A percentile compares a stretch with the other conserved stretches of the same genome.
These are phyloP conservation scores for Boletus coccyginus DNA, from an alignment of 768 basidiomycete genomes.

Conservation along the genomic window DNA sequence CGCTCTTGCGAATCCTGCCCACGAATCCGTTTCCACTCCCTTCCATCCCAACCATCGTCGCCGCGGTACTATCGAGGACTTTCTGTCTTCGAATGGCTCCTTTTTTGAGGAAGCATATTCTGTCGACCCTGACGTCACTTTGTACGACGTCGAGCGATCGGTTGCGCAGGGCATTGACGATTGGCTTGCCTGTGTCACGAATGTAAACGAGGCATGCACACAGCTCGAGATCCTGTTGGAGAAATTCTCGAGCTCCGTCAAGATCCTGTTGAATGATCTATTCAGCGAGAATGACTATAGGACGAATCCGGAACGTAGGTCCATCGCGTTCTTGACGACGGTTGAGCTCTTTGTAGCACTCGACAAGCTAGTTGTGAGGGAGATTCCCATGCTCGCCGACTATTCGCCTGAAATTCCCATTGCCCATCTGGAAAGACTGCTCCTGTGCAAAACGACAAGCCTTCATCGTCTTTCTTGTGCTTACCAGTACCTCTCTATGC, in stretches of 20 bases:
- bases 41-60: not conserved
- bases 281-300: no score
- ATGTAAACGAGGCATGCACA: constrained; percentile 2
- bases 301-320: constrained; percentile 32
- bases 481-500: constrained; percentile 29
- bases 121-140: constrained; percentile 13
- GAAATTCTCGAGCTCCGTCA: constrained; percentile 22
- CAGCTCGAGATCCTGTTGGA: constrained; percentile 18
- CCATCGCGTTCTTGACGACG: constrained; percentile 37
- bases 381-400: constrained; percentile 27
- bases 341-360: constrained; percentile 35
- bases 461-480: constrained; percentile 28
- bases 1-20: not conserved
- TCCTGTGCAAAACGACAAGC: constrained; percentile 26
- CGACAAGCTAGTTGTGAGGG: constrained; percentile 22
- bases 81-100: constrained; percentile 9
- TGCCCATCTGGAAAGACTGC: constrained; percentile 16
- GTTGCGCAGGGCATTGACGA: constrained; percentile 29
- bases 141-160: constrained; percentile 37
- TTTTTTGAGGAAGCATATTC: constrained; percentile 1
- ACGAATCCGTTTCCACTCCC: not conserved
- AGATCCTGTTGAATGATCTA: no score
- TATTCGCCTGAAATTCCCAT: constrained; percentile 31
- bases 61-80: constrained; percentile 8
- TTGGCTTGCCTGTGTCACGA: constrained; percentile 27